Conservation (phyloP, 208 protist species). For the Balamuthia mandrillaris region DNA sequence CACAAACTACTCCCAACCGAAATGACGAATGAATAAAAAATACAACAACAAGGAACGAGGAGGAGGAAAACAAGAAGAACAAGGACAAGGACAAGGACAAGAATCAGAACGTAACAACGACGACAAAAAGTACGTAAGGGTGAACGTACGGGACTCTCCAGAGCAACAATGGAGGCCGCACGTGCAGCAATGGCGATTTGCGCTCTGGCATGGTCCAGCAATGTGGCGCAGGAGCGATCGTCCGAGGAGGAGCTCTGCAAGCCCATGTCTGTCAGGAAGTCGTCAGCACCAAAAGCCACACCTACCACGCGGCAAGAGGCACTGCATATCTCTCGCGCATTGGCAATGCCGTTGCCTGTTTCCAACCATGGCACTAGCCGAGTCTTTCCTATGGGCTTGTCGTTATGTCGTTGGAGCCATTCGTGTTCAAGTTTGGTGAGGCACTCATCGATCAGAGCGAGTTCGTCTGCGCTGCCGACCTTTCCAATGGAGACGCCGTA, state of each 20-base stretch:
- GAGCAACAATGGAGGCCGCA: background rate
- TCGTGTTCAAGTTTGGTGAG: background rate
- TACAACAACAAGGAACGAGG: background rate
- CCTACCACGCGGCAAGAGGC: background rate
- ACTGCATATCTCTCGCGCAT: conserved; percentile 11
- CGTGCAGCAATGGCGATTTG: background rate
- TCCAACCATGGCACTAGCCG: conserved; percentile 22
- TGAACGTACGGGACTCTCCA: background rate
- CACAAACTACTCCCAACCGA: background rate
- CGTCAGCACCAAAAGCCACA: conserved; percentile 26
- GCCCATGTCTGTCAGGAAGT: conserved; percentile 41
- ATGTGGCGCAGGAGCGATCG: background rate
- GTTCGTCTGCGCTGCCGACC: conserved; percentile 13
- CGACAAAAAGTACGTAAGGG: background rate
- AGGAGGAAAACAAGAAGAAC: background rate
- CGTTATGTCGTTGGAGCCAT: too few relatives aligned
- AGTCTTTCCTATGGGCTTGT: background rate
- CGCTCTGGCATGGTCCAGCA: background rate
- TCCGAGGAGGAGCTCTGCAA: conserved; percentile 9
- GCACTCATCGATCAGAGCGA: background rate
- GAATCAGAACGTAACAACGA: background rate
- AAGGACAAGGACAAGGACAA: background rate
- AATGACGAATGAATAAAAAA: background rate
- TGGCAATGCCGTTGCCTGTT: conserved; percentile 2
- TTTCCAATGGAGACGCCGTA: conserved; percentile 33